A percentile compares a stretch with the other conserved stretches of the same genome.
phyloP scores from a whole-genome alignment of 768 basidiomycete genomes.

The Russula olivacea region DNA sequence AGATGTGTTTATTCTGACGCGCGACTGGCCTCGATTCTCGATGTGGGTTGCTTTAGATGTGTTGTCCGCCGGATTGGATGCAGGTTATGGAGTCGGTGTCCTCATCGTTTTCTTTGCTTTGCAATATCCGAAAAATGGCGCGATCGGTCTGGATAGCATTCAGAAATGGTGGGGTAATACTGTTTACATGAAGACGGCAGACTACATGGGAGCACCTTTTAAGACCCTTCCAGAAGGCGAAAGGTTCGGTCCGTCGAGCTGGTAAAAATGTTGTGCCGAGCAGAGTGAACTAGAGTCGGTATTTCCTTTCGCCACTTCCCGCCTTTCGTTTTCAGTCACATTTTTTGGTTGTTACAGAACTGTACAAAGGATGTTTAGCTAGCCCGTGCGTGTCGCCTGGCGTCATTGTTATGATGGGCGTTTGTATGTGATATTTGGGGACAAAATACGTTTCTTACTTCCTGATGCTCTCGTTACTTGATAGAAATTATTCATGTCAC shows the following conservation, averaged over 20 bases:
- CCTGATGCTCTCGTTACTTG: no score
- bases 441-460: no score
- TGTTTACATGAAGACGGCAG: constrained; percentile 32
- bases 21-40: no score
- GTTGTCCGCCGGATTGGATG: constrained; percentile 67
- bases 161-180: constrained; percentile 71
- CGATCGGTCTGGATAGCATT: constrained; percentile 48
- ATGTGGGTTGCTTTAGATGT: constrained; percentile 37
- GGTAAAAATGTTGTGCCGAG: background rate
- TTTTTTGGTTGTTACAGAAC: no score
- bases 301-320: no score
- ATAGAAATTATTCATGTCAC: no score
- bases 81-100: constrained; percentile 54
- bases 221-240: constrained; percentile 7
- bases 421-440: no score
- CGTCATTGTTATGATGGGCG: no score
- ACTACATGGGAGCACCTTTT: constrained; percentile 24
- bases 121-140: constrained; percentile 58
- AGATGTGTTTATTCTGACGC: constrained; percentile 27
- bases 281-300: no score
- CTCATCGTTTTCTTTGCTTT: constrained; percentile 55
- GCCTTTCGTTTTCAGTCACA: no score
- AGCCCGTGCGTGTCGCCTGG: no score
- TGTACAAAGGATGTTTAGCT: no score
- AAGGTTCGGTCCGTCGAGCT: constrained; percentile 23